A percentile compares a stretch with the other conserved stretches of the same genome.
Evolutionary conservation across 2,329 filamentous ascomycete genomes (phyloP).

Genomic region (Calonectria leucothoes): DNA sequence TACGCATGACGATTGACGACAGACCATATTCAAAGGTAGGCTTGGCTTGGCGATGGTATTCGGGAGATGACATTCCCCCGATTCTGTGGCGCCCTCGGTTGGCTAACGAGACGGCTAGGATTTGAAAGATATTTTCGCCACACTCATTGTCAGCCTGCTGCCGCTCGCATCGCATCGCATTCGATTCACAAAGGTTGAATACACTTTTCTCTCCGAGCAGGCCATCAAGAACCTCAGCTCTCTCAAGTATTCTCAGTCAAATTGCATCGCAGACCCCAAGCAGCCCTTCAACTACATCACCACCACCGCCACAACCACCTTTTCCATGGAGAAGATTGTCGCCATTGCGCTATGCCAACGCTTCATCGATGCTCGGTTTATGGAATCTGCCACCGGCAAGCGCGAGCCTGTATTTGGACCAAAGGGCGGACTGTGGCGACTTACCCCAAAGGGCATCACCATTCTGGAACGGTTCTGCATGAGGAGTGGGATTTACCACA

Average conservation of each 20-base stretch:
- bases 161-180: constrained; percentile 90
- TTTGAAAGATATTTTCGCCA: constrained; percentile 96
- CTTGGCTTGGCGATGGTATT: constrained; percentile 52
- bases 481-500: constrained; percentile 92
- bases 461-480: constrained; percentile 92
- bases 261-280: constrained; percentile 98
- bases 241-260: constrained; percentile 97
- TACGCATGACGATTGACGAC: constrained; percentile 98
- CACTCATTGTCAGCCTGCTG: constrained; percentile 88
- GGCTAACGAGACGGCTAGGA: constrained; percentile 68
- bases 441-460: constrained; percentile 95
- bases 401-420: constrained; percentile 83
- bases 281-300: constrained; percentile 96
- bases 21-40: constrained; percentile 91
- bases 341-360: constrained; percentile 93
- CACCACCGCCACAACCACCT: constrained; percentile 96
- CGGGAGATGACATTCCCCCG: background rate
- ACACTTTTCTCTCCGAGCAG: constrained; percentile 96
- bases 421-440: constrained; percentile 88
- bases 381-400: constrained; percentile 92
- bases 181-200: constrained; percentile 88
- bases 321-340: constrained; percentile 99
- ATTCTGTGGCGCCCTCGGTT: background rate
- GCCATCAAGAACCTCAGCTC: constrained; percentile 97
- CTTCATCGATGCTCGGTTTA: constrained; percentile 92